Evolutionary conservation across 2,329 filamentous ascomycete genomes (phyloP).

Genomic region (Dactylellina haptotyla): DNA sequence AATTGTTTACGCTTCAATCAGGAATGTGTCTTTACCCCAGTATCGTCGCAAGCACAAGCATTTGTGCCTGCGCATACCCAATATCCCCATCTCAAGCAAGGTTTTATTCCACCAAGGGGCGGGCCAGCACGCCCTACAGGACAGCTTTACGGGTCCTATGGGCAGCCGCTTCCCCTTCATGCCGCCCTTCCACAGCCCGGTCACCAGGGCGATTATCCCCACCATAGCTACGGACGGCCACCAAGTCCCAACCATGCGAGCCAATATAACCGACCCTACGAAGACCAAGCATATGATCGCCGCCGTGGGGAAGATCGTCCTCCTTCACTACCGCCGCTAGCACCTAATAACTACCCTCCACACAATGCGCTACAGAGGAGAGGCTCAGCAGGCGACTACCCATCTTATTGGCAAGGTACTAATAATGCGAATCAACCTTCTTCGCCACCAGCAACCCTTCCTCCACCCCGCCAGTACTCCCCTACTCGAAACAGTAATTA

Average conservation of each 20-base stretch:
- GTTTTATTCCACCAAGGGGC: conserved; percentile 60
- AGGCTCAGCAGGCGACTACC: conserved; percentile 56
- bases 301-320: conserved; percentile 59
- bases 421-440: conserved; percentile 35
- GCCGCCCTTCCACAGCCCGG: conserved; percentile 52
- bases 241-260: conserved; percentile 31
- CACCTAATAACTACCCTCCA: conserved; percentile 58
- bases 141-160: conserved; percentile 62
- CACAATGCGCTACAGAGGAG: conserved; percentile 54
- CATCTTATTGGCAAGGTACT: conserved; percentile 44
- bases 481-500: conserved; percentile 29
- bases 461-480: conserved; percentile 50
- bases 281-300: conserved; percentile 57
- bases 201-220: conserved; percentile 55
- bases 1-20: conserved; percentile 79
- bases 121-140: conserved; percentile 58
- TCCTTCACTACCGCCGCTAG: conserved; percentile 60
- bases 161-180: conserved; percentile 60
- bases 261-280: conserved; percentile 54
- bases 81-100: conserved; percentile 67
- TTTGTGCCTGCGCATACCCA: conserved; percentile 78
- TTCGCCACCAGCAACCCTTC: conserved; percentile 49
- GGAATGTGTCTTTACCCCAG: conserved; percentile 80
- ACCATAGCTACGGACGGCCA: conserved; percentile 39
- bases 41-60: conserved; percentile 77